These are phyloP conservation scores for Lithohypha guttulata DNA, from an alignment of 2,329 filamentous ascomycete genomes.

Conservation along the genomic window DNA sequence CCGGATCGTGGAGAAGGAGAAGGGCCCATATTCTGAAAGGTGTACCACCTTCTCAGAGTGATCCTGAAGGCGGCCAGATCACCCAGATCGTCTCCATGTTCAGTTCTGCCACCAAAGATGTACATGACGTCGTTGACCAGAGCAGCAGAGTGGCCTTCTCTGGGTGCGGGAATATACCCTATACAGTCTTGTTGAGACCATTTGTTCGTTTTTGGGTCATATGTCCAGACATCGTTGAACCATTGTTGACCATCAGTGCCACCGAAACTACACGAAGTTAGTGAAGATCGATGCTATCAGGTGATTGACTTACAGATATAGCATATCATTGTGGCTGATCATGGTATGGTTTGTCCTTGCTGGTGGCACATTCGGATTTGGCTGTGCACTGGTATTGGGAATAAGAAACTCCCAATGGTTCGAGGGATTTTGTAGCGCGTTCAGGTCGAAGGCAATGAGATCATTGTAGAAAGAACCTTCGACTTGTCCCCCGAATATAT, in stretches of 20 bases:
- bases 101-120: conserved; percentile 89
- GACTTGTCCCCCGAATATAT: conserved; percentile 93
- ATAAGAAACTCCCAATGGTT: conserved; percentile 95
- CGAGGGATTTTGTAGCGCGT: conserved; percentile 78
- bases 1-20: conserved; percentile 88
- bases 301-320: conserved; percentile 64
- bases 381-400: conserved; percentile 55
- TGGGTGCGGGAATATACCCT: conserved; percentile 85
- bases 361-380: conserved; percentile 60
- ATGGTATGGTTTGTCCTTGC: conserved; percentile 91
- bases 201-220: conserved; percentile 68
- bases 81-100: conserved; percentile 83
- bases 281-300: conserved; percentile 11
- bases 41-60: conserved; percentile 87
- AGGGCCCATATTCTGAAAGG: conserved; percentile 98
- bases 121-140: conserved; percentile 99
- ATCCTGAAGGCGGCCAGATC: conserved; percentile 82
- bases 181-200: conserved; percentile 93
- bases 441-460: conserved; percentile 85
- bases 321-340: conserved; percentile 81
- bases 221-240: conserved; percentile 99
- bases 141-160: conserved; percentile 88
- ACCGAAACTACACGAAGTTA: conserved; percentile 57
- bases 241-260: conserved; percentile 91
- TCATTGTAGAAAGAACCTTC: conserved; percentile 99